Conservation (phyloP, 768 basidiomycete species). For the Paxillus rubicundulus region DNA sequence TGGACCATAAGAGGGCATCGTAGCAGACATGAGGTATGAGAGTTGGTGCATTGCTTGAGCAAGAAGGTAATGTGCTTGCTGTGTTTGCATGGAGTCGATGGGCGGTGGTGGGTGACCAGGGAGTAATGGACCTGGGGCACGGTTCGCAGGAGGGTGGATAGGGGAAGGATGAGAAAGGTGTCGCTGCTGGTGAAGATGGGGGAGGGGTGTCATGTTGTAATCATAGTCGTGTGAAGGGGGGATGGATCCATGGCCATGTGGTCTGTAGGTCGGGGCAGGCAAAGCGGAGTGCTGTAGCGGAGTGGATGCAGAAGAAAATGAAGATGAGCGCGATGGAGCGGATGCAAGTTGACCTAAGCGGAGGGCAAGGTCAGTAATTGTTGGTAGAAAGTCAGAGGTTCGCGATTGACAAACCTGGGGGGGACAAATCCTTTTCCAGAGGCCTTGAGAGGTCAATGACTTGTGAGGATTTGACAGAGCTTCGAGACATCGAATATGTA, state of each 20-base stretch:
- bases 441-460: neutral
- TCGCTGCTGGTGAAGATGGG: constrained; percentile 20
- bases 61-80: constrained; percentile 37
- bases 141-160: constrained; percentile 16
- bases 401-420: constrained; percentile 10
- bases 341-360: constrained; percentile 11
- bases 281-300: constrained; percentile 6
- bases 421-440: constrained; percentile 2
- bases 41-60: constrained; percentile 42
- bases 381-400: neutral
- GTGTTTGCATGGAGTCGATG: constrained; percentile 29
- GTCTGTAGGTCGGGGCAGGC: constrained; percentile 4
- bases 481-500: constrained; percentile 7
- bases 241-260: constrained; percentile 8
- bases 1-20: constrained; percentile 25
- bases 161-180: constrained; percentile 15
- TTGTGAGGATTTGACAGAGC: neutral
- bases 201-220: constrained; percentile 13
- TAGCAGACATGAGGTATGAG: constrained; percentile 36
- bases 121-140: constrained; percentile 19
- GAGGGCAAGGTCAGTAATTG: constrained; percentile 4
- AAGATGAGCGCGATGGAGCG: constrained; percentile 6
- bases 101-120: constrained; percentile 28
- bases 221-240: constrained; percentile 1
- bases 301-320: constrained; percentile 6